These are phyloP conservation scores for Flaveria ramosissima DNA, from an alignment of 129 eudicot species.

Conservation along the genomic window DNA sequence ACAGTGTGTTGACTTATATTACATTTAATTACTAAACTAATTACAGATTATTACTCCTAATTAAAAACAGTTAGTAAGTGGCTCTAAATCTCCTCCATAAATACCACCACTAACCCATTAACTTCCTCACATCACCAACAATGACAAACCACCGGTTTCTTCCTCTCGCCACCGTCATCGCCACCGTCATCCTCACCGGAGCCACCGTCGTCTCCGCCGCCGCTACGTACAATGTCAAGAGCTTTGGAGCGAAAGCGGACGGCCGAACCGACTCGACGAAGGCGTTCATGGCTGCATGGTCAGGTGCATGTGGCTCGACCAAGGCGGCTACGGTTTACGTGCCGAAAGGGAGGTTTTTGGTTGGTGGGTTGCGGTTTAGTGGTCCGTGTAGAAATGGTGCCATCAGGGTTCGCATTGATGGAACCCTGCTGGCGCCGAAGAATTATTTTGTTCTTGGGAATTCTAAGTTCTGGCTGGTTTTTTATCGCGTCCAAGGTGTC, in stretches of 20 bases:
- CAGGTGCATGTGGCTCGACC: constrained; percentile 47
- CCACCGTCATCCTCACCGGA: constrained; percentile 11
- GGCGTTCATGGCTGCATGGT: constrained; percentile 61
- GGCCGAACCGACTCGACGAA: constrained; percentile 60
- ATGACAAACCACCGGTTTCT: constrained; percentile 28
- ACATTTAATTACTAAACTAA: constrained; percentile 14
- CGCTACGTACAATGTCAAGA: constrained; percentile 32
- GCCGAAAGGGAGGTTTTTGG: constrained; percentile 61
- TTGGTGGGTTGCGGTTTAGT: constrained; percentile 22
- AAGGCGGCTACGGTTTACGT: constrained; percentile 52
- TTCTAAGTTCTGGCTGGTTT: constrained; percentile 44
- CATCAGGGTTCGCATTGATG: constrained; percentile 47
- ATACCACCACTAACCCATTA: constrained; percentile 31
- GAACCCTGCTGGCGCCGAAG: constrained; percentile 62
- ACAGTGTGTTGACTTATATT: constrained; percentile 37
- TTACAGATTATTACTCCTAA: constrained; percentile 11
- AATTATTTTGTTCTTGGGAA: constrained; percentile 45
- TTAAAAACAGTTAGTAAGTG: constrained; percentile 28
- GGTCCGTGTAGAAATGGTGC: constrained; percentile 54
- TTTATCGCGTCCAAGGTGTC: constrained; percentile 51
- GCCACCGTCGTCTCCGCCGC: constrained; percentile 19
- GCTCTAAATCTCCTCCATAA: constrained; percentile 37
- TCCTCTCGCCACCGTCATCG: constrained; percentile 12
- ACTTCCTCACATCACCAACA: constrained; percentile 22
- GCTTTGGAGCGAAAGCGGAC: constrained; percentile 60